Conservation (phyloP, 2,329 filamentous ascomycete species). For the Epichloe sp. region DNA sequence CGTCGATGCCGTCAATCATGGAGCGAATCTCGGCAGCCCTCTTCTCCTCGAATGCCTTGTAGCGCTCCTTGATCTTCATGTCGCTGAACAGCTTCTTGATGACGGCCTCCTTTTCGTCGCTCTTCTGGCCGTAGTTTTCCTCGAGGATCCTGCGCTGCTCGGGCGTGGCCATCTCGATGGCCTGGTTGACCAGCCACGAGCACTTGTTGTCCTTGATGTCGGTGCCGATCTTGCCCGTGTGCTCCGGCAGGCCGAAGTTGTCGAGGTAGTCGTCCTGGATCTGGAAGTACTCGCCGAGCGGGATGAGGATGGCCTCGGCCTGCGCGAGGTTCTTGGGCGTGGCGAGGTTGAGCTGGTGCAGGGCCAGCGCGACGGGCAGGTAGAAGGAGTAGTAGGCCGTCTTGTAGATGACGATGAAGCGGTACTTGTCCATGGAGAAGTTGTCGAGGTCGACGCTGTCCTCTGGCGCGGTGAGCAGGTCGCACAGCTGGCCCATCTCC, state of each 20-base stretch:
- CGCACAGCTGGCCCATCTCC: slow-evolving; percentile 87
- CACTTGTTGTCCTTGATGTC: slow-evolving; percentile 99
- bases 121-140: slow-evolving; percentile 88
- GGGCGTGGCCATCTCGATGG: slow-evolving; percentile 62
- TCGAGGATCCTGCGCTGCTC: slow-evolving; percentile 83
- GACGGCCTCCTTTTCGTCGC: slow-evolving; percentile 65
- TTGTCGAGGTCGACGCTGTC: slow-evolving; percentile 86
- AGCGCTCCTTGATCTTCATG: slow-evolving; percentile 68
- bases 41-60: slow-evolving; percentile 83
- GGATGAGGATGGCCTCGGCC: slow-evolving; percentile 84
- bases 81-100: slow-evolving; percentile 86
- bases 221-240: slow-evolving; percentile 96
- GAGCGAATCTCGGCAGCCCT: slow-evolving; percentile 62
- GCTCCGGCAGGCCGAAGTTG: slow-evolving; percentile 84
- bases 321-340: slow-evolving; percentile 81
- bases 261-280: slow-evolving; percentile 98
- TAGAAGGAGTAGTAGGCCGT: slow-evolving; percentile 99
- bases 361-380: slow-evolving; percentile 81
- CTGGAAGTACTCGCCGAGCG: slow-evolving; percentile 98
- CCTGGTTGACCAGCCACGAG: slow-evolving; percentile 95
- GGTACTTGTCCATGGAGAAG: slow-evolving; percentile 91
- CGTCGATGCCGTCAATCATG: slow-evolving; percentile 69
- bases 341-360: slow-evolving; percentile 74
- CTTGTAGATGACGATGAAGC: slow-evolving; percentile 99
- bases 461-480: slow-evolving; percentile 90